phyloP scores from a whole-genome alignment of 805 yeast species.

The Yarrowia sp. region DNA sequence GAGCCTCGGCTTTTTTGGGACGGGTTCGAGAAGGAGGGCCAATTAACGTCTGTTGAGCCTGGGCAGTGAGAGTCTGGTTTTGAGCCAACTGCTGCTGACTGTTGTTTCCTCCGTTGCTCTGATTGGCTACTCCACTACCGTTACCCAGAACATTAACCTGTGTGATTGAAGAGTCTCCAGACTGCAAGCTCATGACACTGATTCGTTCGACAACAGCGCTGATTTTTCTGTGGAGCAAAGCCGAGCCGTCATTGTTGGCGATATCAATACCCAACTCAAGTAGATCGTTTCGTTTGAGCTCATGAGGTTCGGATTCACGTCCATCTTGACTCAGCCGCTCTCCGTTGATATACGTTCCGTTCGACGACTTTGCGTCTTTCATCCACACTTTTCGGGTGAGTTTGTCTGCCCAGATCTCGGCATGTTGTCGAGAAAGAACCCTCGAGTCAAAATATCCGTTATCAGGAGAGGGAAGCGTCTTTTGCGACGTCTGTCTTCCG shows the following conservation, averaged over 20 bases:
- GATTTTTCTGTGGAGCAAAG: slow-evolving; percentile 78
- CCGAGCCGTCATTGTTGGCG: slow-evolving; percentile 44
- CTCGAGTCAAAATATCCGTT: slow-evolving; percentile 95
- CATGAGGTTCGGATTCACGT: slow-evolving; percentile 54
- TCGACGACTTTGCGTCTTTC: slow-evolving; percentile 84
- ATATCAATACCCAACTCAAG: slow-evolving; percentile 94
- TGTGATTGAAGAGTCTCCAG: slow-evolving; percentile 11
- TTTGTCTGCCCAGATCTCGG: slow-evolving; percentile 76
- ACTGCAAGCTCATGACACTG: slow-evolving; percentile 50
- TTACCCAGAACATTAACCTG: slow-evolving; percentile 5
- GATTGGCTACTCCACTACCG: neutral
- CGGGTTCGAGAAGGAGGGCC: neutral
- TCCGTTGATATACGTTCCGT: slow-evolving; percentile 90
- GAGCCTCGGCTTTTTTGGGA: slow-evolving; percentile 30
- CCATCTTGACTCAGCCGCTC: slow-evolving; percentile 60
- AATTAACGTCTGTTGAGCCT: neutral
- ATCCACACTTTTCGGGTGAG: slow-evolving; percentile 64
- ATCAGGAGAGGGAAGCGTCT: slow-evolving; percentile 54
- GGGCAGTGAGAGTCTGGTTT: neutral
- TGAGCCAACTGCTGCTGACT: neutral
- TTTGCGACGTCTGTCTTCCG: slow-evolving; percentile 76
- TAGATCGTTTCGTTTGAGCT: slow-evolving; percentile 74
- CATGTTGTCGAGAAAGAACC: slow-evolving; percentile 90
- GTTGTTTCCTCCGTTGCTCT: neutral
- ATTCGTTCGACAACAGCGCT: slow-evolving; percentile 79